Evolutionary conservation across 2,329 filamentous ascomycete genomes (phyloP), one percentile per base, ranked within the genome.

Genomic region (Monosporascus sp.): DNA sequence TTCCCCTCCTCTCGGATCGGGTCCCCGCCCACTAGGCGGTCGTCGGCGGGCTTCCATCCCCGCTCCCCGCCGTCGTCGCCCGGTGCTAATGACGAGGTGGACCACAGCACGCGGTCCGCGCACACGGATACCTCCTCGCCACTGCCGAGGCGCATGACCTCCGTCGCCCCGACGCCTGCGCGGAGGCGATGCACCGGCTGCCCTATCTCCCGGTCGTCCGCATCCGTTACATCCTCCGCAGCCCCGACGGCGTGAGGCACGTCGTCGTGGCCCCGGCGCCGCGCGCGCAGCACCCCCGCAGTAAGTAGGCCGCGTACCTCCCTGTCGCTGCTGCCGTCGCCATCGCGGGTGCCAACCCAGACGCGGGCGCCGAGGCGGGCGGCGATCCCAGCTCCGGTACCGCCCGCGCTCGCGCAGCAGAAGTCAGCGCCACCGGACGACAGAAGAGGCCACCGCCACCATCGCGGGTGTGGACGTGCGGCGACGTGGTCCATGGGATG

Each of bases 261-360:
- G 49, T 83, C 77, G 37, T 78, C 71, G 8, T 65, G 59, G 0
- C 63, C 66, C 62, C 74, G 80, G 49, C 67, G 71, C 49, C 65
- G 68, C 16, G 77, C 80, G 56, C 73, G 75, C 5, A 83, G 71
- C 63, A 78, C 72, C 41, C 68, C 74, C 5, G 77, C 79, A 3
- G 75, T 77, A 49, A 81, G 62, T 0, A 35, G 14, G 31, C 82
- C 83, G 3, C 70, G 71, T 26, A 78, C 75, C 37, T 79, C 72
- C 62, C 85, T 86, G 27, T 80, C 77, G 5, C 78, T 81, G 60
- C 27, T 9, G 27, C 20, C 43, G 20, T 9, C 43, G 9, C 43
- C 17, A n/a, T 86, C 83, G 57, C 85, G 83, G 0, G 82, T 78
- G 52, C 78, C 77, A 20, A 88, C 74, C 85, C 85, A 88, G 1